Base-by-base conservation (phyloP, 1,284 basidiomycete genomes). In the Ceratorhiza oryzae-sativae region DNA sequence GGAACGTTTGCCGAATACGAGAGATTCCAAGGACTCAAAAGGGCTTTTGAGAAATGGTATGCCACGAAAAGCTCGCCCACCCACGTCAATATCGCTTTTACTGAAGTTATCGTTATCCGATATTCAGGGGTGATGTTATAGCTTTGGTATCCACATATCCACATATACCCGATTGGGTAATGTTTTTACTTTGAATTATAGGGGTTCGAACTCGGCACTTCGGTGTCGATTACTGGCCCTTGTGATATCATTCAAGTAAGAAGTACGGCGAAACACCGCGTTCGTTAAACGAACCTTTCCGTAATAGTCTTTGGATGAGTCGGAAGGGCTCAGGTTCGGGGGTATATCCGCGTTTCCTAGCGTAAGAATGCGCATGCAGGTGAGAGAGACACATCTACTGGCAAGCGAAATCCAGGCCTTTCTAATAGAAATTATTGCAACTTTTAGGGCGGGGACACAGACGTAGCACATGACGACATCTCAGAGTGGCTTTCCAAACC, bases 41-140 rank as follows among this genome's bases (percentile, higher is more conserved):
- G 42, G 27, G 23, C 30, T 5, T 34, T 62, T 48, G 41, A 48
- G 3, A 46, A 30, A 5, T 62, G 60, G 60, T 62, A 25, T 27
- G 60, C 30, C 18, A 32, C 10, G 2, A 23, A 25, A 23, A 25
- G 27, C 13, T 58, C 4, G 4, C 10, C 15, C 18, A 39, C 13
- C 6, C 13, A 39, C 36, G 13, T 39, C 46, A 23, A n/a, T 25
- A 36, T 42, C 2, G 23, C 12, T 20, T 32, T 13, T 30, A 4
- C 20, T 25, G 13, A 45, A 39, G 8, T 39, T 39, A 13, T 30
- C 6, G 1, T 5, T n/a, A 55, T 6, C 18, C 30, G 5, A 20
- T 20, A 20, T 8, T 61, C 27, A 62, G 60, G 60, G 60, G 60
- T 12, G 60, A 62, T 48, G 60, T 62, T 13, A 25, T 62, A 27